phyloP scores from a whole-genome alignment of 768 basidiomycete species.

The Tubosaeta sp. region DNA sequence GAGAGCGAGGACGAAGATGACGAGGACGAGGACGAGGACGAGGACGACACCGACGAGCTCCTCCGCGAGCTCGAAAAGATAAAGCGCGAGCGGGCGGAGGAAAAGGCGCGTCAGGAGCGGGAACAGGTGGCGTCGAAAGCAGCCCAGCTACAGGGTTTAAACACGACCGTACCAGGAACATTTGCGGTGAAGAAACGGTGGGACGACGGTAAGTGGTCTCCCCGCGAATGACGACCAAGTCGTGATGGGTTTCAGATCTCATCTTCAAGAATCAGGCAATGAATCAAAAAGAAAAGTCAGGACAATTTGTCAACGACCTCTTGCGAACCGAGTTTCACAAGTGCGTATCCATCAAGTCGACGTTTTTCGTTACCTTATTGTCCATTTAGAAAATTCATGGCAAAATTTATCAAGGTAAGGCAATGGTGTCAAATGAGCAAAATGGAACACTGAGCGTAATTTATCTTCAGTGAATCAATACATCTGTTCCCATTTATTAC shows the following conservation, averaged over 20 bases:
- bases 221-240: neutral
- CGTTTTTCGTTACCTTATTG: conserved; percentile 10
- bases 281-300: conserved; percentile 55
- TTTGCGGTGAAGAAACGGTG: conserved; percentile 92
- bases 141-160: conserved; percentile 68
- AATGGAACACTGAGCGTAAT: neutral
- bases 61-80: conserved; percentile 98
- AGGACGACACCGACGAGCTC: conserved; percentile 75
- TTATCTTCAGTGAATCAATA: conserved; percentile 7
- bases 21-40: conserved; percentile 62
- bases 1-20: conserved; percentile 53
- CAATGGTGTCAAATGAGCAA: neutral
- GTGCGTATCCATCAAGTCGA: conserved; percentile 42
- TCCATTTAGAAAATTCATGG: conserved; percentile 76
- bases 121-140: conserved; percentile 63
- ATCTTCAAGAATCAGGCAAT: conserved; percentile 99
- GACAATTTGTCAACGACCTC: conserved; percentile 93
- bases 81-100: conserved; percentile 91
- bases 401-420: conserved; percentile 80
- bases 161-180: conserved; percentile 71
- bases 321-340: conserved; percentile 92
- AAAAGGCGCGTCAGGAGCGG: conserved; percentile 77
- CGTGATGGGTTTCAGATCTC: conserved; percentile 52
- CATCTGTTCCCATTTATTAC: neutral
- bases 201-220: conserved; percentile 76